phyloP scores from a whole-genome alignment of 495 filamentous ascomycete genomes.

The Tuber indicum region DNA sequence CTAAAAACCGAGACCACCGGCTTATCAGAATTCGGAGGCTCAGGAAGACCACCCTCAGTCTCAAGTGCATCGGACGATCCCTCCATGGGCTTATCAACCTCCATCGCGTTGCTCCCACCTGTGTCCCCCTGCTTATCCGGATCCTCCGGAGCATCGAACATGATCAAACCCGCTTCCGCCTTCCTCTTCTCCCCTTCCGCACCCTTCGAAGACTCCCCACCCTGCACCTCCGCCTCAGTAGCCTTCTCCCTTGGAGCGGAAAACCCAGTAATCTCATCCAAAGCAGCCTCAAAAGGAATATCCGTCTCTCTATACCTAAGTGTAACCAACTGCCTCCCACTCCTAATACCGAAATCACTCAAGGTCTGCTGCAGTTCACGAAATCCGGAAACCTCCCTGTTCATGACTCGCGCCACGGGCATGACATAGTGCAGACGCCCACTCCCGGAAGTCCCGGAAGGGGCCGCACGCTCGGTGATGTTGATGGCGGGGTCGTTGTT shows the following conservation, averaged over 20 bases:
- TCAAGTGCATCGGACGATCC: slow-evolving; percentile 4
- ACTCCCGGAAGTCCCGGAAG: slow-evolving; percentile 50
- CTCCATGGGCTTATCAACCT: slow-evolving; percentile 5
- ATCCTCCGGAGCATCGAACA: slow-evolving; percentile 19
- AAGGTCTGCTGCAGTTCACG: slow-evolving; percentile 79
- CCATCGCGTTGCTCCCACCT: neutral
- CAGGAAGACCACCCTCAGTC: neutral
- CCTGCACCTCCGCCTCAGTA: slow-evolving; percentile 17
- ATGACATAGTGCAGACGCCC: slow-evolving; percentile 81
- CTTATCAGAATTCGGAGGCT: slow-evolving; percentile 39
- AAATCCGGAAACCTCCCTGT: slow-evolving; percentile 66
- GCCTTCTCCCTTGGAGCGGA: slow-evolving; percentile 51
- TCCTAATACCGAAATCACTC: slow-evolving; percentile 77
- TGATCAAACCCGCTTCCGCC: slow-evolving; percentile 13
- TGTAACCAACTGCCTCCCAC: slow-evolving; percentile 68
- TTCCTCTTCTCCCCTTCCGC: slow-evolving; percentile 19
- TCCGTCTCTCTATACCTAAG: slow-evolving; percentile 68
- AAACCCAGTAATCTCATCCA: slow-evolving; percentile 68
- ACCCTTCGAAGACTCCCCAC: neutral
- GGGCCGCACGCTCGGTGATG: slow-evolving; percentile 70
- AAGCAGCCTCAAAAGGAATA: slow-evolving; percentile 74
- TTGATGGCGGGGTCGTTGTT: slow-evolving; percentile 53
- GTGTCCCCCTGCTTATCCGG: neutral
- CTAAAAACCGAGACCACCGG: slow-evolving; percentile 65
- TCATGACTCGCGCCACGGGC: slow-evolving; percentile 75